Evolutionary conservation across 164 flowering plant genomes (phyloP), one percentile per base, ranked within the genome.

Genomic region (Tetracentron sinense): DNA sequence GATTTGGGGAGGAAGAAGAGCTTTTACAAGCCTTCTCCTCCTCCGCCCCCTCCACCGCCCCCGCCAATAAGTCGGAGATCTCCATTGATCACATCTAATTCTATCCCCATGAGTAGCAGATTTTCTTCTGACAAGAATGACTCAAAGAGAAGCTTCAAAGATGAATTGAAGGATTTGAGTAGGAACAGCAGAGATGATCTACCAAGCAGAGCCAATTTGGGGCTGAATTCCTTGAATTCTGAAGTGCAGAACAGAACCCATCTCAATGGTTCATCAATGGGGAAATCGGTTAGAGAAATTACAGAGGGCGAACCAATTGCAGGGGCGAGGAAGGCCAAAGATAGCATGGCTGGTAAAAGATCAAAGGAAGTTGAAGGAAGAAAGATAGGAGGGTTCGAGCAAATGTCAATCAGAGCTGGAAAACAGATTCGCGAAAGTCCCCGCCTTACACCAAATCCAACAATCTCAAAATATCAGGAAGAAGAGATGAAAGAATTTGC

Each of bases 1-100:
- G 96, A 85, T 71, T 29, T 26, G 12, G 70, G 61, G 65, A 85
- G 71, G 64, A 76, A 56, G 62, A 81, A 69, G 79, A 69, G 53
- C 23, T 35, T 23, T 26, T 55, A 54, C 20, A 67, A 57, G 53
- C 69, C 76, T 21, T 77, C 82, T 8, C 80, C 76, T 25, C 72
- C 67, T 0, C 62, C 64, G 6, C 65, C 68, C 29, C 67, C 71
- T 7, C 67, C 67, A 2, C 78, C 74, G 11, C 74, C 78, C 7
- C 75, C 81, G 6, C 72, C 72, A 26, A 38, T 53, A 62, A 33
- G 8, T 25, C 65, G 17, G 12, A 73, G 42, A 42, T 26, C 77
- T 23, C 33, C 60, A n/a, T 44, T 72, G 25, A 42, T 20, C 42
- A 49, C 28, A 14, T 60, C 60, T 7, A 73, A 57, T 58, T 58